These are phyloP conservation scores for Xylariaceae sp. DNA, from an alignment of 2,329 filamentous ascomycete species.

Conservation along the genomic window DNA sequence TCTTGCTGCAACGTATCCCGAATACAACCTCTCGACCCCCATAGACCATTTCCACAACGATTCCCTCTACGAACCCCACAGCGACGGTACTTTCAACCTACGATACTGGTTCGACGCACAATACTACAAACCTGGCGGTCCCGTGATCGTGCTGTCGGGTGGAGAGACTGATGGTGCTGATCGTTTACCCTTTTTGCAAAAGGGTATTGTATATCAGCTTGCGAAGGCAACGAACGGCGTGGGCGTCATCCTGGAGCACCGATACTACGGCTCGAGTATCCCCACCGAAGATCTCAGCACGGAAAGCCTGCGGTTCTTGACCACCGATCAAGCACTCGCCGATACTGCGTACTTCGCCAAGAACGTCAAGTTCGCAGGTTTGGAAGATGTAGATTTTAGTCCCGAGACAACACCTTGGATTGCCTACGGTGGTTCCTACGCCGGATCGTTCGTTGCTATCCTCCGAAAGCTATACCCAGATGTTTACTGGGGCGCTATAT, in stretches of 20 bases:
- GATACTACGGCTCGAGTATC: conserved; percentile 78
- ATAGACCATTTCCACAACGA: conserved; percentile 85
- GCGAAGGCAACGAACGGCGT: conserved; percentile 68
- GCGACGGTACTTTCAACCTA: conserved; percentile 61
- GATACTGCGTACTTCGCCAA: conserved; percentile 78
- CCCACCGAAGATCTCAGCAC: conserved; percentile 63
- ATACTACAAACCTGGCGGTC: conserved; percentile 72
- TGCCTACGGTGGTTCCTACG: conserved; percentile 80
- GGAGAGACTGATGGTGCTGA: conserved; percentile 65
- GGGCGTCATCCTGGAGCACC: conserved; percentile 78
- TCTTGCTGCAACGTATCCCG: conserved; percentile 31
- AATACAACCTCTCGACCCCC: conserved; percentile 43
- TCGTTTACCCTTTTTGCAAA: conserved; percentile 67
- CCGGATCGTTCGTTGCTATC: conserved; percentile 75
- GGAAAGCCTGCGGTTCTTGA: conserved; percentile 73
- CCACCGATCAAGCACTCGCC: conserved; percentile 77
- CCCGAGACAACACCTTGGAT: conserved; percentile 66
- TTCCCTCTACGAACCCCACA: conserved; percentile 72
- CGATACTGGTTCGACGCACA: conserved; percentile 81
- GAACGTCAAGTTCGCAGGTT: conserved; percentile 65
- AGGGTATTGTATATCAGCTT: conserved; percentile 71
- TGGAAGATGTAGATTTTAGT: conserved; percentile 64
- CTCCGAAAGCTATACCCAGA: conserved; percentile 73
- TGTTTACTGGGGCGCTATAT: conserved; percentile 73
- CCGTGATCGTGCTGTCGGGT: conserved; percentile 71